Evolutionary conservation across 2,329 filamentous ascomycete species (phyloP).

Genomic region (Fusarium cicatricum): DNA sequence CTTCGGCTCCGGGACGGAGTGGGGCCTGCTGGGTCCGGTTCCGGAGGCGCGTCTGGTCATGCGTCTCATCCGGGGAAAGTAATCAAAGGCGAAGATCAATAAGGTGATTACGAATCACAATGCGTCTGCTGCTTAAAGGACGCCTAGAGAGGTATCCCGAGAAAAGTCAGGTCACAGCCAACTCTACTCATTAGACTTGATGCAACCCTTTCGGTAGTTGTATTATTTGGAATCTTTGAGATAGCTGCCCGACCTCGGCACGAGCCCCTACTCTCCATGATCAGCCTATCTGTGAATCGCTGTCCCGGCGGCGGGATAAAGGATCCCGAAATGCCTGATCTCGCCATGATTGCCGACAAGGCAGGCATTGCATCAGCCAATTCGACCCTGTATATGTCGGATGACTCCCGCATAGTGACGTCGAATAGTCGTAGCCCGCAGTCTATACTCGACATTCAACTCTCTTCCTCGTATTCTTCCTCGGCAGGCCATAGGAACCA

Average conservation of each 20-base stretch:
- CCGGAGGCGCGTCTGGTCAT: conserved; percentile 9
- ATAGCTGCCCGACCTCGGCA: conserved; percentile 27
- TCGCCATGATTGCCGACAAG: conserved; percentile 18
- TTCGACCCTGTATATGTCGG: conserved; percentile 15
- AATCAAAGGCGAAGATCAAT: conserved; percentile 17
- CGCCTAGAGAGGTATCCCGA: conserved; percentile 30
- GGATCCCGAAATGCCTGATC: conserved; percentile 21
- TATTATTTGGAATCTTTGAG: conserved; percentile 13
- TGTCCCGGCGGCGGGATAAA: conserved; percentile 7
- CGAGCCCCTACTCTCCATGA: conserved; percentile 3
- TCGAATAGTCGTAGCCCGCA: not conserved
- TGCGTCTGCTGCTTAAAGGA: not conserved
- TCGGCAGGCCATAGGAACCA: conserved; percentile 70
- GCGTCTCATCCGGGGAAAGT: conserved; percentile 3
- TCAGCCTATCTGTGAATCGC: conserved; percentile 11
- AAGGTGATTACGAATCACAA: conserved; percentile 26
- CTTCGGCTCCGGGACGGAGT: conserved; percentile 32
- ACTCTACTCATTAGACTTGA: conserved; percentile 9
- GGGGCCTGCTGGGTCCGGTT: conserved; percentile 11
- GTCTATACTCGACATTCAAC: not conserved
- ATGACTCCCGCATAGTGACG: conserved; percentile 18
- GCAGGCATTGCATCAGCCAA: conserved; percentile 20
- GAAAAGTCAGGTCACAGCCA: conserved; percentile 14
- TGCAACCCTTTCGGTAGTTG: conserved; percentile 18
- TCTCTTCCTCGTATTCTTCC: conserved; percentile 15